A percentile compares a stretch with the other conserved stretches of the same genome.
phyloP scores from a whole-genome alignment of 306 rosid species.

The Malus fusca region DNA sequence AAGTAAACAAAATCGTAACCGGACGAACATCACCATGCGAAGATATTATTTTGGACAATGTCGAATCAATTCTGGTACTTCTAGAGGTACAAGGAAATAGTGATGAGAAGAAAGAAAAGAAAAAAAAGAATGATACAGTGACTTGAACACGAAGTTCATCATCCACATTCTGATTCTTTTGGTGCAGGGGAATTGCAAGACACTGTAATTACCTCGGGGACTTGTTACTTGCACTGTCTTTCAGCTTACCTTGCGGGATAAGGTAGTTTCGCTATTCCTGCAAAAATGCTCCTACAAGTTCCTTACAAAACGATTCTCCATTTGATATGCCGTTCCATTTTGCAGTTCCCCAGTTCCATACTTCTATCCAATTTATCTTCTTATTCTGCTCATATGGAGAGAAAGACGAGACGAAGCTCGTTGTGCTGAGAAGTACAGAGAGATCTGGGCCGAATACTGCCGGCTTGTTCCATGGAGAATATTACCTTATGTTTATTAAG shows the following conservation, averaged over 20 bases:
- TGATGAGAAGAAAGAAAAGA: neutral
- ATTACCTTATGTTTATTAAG: conserved; percentile 57
- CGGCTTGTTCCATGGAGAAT: conserved; percentile 91
- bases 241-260: conserved; percentile 93
- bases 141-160: neutral
- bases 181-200: conserved; percentile 82
- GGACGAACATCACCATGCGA: neutral
- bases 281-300: neutral
- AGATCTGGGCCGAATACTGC: conserved; percentile 68
- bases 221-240: conserved; percentile 85
- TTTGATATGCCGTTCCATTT: conserved; percentile 9
- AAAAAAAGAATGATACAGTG: too few relatives aligned
- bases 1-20: neutral
- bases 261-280: conserved; percentile 40
- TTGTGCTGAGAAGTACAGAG: conserved; percentile 80
- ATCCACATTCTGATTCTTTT: conserved; percentile 5
- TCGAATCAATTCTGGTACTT: neutral
- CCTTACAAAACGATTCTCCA: neutral
- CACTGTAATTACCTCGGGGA: conserved; percentile 96
- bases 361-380: conserved; percentile 87
- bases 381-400: conserved; percentile 83
- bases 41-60: neutral
- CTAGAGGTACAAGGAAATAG: neutral
- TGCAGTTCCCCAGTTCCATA: conserved; percentile 93
- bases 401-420: conserved; percentile 96